phyloP scores from a whole-genome alignment of 441 rosid species.

The Hura crepitans region DNA sequence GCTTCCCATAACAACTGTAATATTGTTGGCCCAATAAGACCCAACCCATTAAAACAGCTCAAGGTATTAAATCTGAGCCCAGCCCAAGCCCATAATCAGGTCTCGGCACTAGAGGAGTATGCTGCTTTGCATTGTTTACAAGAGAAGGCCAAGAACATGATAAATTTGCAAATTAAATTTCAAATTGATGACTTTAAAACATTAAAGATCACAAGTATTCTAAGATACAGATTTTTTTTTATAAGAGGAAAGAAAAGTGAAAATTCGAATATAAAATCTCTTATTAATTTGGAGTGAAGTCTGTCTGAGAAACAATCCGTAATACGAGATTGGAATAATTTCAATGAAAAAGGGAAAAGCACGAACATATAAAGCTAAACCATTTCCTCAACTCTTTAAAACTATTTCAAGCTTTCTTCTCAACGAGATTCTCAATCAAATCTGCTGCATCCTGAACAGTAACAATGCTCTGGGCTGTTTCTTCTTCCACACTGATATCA shows the following conservation, averaged over 20 bases:
- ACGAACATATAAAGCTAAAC: constrained; percentile 1
- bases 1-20: too few relatives aligned
- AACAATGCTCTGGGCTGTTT: constrained; percentile 56
- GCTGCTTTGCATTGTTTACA: background rate
- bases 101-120: too few relatives aligned
- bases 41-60: too few relatives aligned
- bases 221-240: background rate
- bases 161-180: background rate
- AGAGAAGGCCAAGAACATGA: background rate
- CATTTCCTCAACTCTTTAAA: background rate
- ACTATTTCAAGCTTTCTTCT: constrained; percentile 19
- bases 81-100: too few relatives aligned
- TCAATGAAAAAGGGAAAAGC: background rate
- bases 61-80: too few relatives aligned
- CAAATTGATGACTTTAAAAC: background rate
- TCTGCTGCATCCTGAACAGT: constrained; percentile 75
- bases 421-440: constrained; percentile 54
- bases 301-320: too few relatives aligned
- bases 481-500: constrained; percentile 63
- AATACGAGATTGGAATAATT: too few relatives aligned
- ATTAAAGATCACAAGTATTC: background rate
- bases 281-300: too few relatives aligned
- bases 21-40: too few relatives aligned
- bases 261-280: too few relatives aligned
- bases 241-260: background rate